phyloP scores from a whole-genome alignment of 2,329 filamentous ascomycete genomes.

The Penicillium sp. region DNA sequence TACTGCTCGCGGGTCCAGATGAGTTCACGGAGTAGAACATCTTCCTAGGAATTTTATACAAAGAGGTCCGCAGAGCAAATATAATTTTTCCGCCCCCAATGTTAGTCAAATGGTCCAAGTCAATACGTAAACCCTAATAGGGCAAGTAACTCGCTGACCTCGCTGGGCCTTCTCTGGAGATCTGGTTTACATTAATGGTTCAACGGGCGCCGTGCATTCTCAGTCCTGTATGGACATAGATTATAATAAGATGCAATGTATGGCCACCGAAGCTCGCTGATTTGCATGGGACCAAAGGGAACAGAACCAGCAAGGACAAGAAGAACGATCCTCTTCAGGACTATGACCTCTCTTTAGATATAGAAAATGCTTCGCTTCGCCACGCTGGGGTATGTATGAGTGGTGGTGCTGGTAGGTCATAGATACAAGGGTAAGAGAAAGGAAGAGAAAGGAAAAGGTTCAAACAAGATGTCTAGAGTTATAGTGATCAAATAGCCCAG shows the following conservation, averaged over 20 bases:
- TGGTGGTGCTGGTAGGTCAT: not conserved
- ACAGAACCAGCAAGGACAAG: not conserved
- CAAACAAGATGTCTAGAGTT: not conserved
- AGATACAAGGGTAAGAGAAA: not conserved
- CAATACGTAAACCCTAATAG: too few relatives aligned
- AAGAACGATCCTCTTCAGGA: not conserved
- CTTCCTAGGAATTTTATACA: not conserved
- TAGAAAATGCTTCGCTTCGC: not conserved
- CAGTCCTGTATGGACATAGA: not conserved
- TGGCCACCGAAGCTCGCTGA: not conserved
- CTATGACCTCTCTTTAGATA: not conserved
- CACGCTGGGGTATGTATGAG: not conserved
- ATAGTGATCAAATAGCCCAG: constrained; percentile 55
- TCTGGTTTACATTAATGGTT: not conserved
- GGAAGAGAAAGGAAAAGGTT: not conserved
- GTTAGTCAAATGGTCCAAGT: not conserved
- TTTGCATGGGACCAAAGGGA: not conserved
- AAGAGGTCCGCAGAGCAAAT: not conserved
- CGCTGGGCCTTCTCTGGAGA: not conserved
- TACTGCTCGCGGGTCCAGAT: not conserved
- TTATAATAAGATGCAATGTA: not conserved
- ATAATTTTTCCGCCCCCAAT: not conserved
- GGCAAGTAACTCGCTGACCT: not conserved
- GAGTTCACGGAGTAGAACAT: not conserved
- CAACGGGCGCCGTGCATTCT: not conserved